phyloP scores from a whole-genome alignment of 345 rosid species.

The Alliaria petiolata region DNA sequence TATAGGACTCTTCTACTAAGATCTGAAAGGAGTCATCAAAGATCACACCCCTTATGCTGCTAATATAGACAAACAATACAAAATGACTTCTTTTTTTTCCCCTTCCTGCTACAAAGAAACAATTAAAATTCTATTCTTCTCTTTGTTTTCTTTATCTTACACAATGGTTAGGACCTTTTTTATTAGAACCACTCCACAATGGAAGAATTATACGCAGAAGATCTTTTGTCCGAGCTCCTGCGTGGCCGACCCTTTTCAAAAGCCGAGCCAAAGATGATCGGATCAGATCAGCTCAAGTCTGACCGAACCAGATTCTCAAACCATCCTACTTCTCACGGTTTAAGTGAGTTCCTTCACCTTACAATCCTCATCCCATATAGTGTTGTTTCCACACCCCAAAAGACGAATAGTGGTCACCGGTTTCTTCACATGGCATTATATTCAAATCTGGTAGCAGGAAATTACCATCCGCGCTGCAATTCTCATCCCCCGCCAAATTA shows the following conservation, averaged over 20 bases:
- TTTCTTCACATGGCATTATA: conserved; percentile 58
- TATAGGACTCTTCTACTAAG: no score
- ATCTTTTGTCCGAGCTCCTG: not conserved
- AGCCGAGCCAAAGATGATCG: conserved; percentile 17
- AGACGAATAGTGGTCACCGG: not conserved
- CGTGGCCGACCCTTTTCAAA: not conserved
- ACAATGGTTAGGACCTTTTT: conserved; percentile 11
- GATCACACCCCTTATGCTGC: no score
- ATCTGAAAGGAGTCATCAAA: no score
- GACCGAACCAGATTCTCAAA: conserved; percentile 1
- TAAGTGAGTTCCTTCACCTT: conserved; percentile 13
- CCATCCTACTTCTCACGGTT: not conserved
- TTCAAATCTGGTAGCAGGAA: conserved; percentile 78
- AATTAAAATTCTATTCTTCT: not conserved
- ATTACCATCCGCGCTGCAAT: not conserved
- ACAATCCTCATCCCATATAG: conserved; percentile 38
- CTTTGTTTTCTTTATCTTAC: not conserved
- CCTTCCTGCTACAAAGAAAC: not conserved
- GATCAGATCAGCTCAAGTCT: conserved; percentile 4
- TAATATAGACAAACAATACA: conserved; percentile 13
- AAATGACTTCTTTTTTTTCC: not conserved
- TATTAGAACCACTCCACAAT: not conserved
- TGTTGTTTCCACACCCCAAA: conserved; percentile 27
- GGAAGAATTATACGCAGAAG: not conserved
- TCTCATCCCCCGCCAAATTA: conserved; percentile 6